Evolutionary conservation across 345 rosid genomes (phyloP).

Genomic region (Bretschneidera sinensis): DNA sequence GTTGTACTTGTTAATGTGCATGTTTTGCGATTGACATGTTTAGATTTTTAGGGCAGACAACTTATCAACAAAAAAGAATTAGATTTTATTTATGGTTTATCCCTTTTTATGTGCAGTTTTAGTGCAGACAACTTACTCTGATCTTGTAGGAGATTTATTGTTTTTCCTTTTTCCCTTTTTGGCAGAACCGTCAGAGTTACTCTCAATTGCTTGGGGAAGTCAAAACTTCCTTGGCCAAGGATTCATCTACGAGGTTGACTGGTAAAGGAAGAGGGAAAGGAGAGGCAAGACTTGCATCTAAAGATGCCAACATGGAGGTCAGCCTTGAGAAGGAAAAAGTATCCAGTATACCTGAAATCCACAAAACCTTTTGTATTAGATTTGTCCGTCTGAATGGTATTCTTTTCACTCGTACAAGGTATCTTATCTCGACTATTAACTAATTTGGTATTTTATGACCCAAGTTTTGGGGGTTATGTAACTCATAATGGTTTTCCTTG

Average conservation of each 20-base stretch:
- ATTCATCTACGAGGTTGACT: constrained; percentile 27
- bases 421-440: constrained; percentile 3
- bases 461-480: not conserved
- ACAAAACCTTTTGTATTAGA: constrained; percentile 62
- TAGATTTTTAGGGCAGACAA: too few species aligned
- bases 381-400: constrained; percentile 91
- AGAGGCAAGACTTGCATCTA: constrained; percentile 40
- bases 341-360: constrained; percentile 37
- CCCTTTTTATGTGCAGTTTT: too few species aligned
- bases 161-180: constrained; percentile 1
- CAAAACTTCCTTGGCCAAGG: constrained; percentile 36
- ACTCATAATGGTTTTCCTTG: constrained; percentile 12
- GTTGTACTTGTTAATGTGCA: not conserved
- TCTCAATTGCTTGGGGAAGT: constrained; percentile 47
- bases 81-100: not conserved
- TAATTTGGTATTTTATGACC: constrained; percentile 5
- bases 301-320: constrained; percentile 43
- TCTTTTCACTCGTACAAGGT: constrained; percentile 96
- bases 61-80: too few species aligned
- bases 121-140: too few species aligned
- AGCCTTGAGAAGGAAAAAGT: constrained; percentile 42
- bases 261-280: constrained; percentile 67
- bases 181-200: constrained; percentile 74
- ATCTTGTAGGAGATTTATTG: too few species aligned
- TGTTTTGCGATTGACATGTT: not conserved